Conservation (phyloP, 345 rosid species). For the Heritiera littoralis region DNA sequence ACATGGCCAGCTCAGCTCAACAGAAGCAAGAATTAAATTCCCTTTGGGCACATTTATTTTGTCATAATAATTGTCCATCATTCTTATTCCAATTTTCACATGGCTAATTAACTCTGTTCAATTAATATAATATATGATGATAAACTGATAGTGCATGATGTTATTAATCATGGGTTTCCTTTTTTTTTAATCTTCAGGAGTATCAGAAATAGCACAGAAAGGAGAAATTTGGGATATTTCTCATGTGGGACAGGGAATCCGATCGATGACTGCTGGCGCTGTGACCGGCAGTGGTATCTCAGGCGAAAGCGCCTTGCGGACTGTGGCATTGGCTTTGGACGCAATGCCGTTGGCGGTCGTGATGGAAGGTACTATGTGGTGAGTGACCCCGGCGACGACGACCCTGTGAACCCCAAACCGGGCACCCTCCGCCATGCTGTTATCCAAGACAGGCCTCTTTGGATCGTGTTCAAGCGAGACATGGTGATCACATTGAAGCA, state of each 20-base stretch:
- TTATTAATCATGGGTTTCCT: background rate
- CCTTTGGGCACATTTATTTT: background rate
- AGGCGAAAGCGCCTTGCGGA: slow-evolving; percentile 58
- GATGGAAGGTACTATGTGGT: slow-evolving; percentile 76
- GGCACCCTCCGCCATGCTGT: slow-evolving; percentile 86
- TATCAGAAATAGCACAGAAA: slow-evolving; percentile 66
- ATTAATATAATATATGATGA: background rate
- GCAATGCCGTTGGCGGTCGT: slow-evolving; percentile 76
- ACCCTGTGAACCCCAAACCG: slow-evolving; percentile 68
- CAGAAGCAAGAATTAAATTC: background rate
- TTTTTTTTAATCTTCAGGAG: slow-evolving; percentile 40
- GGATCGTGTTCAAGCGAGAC: slow-evolving; percentile 81
- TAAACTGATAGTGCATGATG: background rate
- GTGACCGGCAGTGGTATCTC: slow-evolving; percentile 59
- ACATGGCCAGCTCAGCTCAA: slow-evolving; percentile 34
- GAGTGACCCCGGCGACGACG: slow-evolving; percentile 53
- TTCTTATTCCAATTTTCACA: slow-evolving; percentile 6
- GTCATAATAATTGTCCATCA: slow-evolving; percentile 9
- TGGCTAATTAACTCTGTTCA: background rate
- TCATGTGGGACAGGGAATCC: slow-evolving; percentile 73
- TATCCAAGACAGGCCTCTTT: slow-evolving; percentile 69
- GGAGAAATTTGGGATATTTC: slow-evolving; percentile 60
- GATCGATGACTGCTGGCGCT: slow-evolving; percentile 86
- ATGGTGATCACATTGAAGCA: slow-evolving; percentile 71
- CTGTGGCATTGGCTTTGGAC: slow-evolving; percentile 78